Evolutionary conservation across 495 filamentous ascomycete genomes (phyloP).

Genomic region (Penicillium diatomitis): DNA sequence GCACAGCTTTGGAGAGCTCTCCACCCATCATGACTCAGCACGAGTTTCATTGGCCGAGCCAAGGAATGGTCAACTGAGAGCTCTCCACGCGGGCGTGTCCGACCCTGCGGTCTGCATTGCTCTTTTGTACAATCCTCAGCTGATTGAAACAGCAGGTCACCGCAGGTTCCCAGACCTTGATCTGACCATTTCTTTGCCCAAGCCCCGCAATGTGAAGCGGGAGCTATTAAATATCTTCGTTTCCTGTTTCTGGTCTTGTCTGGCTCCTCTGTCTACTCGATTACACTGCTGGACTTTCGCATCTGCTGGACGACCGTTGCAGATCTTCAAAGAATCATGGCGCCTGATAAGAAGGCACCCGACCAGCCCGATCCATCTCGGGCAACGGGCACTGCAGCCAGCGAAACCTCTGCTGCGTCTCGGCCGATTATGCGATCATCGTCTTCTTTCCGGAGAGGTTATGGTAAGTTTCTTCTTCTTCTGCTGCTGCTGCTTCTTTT

Average conservation of each 20-base stretch:
- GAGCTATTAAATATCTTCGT: not conserved
- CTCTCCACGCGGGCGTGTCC: slow-evolving; percentile 11
- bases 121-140: slow-evolving; percentile 6
- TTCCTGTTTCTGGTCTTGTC: not conserved
- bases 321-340: slow-evolving; percentile 9
- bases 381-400: slow-evolving; percentile 6
- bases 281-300: no score
- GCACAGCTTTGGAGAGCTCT: slow-evolving; percentile 6
- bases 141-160: slow-evolving; percentile 7
- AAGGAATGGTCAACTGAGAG: slow-evolving; percentile 11
- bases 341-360: slow-evolving; percentile 10
- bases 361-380: slow-evolving; percentile 7
- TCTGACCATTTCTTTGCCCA: not conserved
- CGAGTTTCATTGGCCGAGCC: slow-evolving; percentile 5
- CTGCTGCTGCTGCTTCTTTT: no score
- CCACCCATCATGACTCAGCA: slow-evolving; percentile 7
- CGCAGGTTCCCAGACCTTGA: not conserved
- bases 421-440: slow-evolving; percentile 12
- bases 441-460: slow-evolving; percentile 22
- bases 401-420: slow-evolving; percentile 3
- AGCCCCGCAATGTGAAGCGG: slow-evolving; percentile 3
- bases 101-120: slow-evolving; percentile 2
- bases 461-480: slow-evolving; percentile 17
- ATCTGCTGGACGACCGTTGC: not conserved
- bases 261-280: no score